Conservation (phyloP, 1,139 yeast genomes). For the Candida neerlandica region DNA sequence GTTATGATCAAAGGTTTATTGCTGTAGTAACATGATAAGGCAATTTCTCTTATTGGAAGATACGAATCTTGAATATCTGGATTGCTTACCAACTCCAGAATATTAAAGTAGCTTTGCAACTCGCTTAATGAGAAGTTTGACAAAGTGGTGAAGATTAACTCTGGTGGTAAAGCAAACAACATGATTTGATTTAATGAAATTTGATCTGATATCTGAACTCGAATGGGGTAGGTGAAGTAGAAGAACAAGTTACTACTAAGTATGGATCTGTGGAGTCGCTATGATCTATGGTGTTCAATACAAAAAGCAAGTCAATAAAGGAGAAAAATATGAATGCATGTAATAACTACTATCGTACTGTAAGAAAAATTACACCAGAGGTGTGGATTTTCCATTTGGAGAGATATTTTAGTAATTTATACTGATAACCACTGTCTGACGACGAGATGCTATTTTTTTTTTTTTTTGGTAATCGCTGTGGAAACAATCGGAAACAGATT, state of each 20-base stretch:
- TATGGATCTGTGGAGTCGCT: background rate
- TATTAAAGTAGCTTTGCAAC: slow-evolving; percentile 19
- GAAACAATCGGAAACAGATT: background rate
- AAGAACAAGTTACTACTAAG: background rate
- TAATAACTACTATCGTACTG: slow-evolving; percentile 22
- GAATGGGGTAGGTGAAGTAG: background rate
- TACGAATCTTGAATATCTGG: slow-evolving; percentile 11
- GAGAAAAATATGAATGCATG: background rate
- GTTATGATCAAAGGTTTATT: slow-evolving; percentile 15
- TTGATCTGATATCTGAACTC: background rate
- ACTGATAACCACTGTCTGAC: background rate
- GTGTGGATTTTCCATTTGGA: background rate
- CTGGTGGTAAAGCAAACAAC: slow-evolving; percentile 17
- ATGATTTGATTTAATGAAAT: background rate
- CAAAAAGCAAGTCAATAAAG: too few relatives aligned
- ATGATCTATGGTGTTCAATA: background rate
- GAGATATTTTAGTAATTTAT: background rate
- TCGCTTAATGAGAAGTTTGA: slow-evolving; percentile 20
- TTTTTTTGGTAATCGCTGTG: background rate
- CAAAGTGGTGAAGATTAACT: slow-evolving; percentile 18
- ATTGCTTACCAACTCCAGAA: slow-evolving; percentile 13
- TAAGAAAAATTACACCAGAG: background rate
- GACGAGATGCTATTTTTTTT: background rate
- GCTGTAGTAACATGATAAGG: slow-evolving; percentile 20
- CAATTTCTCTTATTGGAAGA: slow-evolving; percentile 20